A percentile compares a stretch with the other conserved stretches of the same genome.
Conservation (phyloP, 495 filamentous ascomycete genomes). For the Tuber melanosporum region DNA sequence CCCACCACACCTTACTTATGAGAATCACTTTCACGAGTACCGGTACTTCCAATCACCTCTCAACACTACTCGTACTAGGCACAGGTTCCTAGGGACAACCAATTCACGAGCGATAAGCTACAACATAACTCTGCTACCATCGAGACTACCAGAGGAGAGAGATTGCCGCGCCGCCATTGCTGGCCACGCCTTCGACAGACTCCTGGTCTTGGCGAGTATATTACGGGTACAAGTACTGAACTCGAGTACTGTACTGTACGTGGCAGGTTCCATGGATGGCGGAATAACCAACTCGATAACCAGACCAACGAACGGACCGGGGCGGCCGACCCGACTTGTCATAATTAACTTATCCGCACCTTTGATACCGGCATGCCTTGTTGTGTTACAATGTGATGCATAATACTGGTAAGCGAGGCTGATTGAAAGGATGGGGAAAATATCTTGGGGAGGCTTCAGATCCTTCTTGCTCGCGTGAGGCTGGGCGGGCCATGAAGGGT, state of each 20-base stretch:
- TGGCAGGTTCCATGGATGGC: too few relatives aligned
- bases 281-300: too few relatives aligned
- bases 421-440: neutral
- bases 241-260: too few relatives aligned
- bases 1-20: neutral
- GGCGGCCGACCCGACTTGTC: too few relatives aligned
- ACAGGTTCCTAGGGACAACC: neutral
- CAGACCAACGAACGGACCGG: too few relatives aligned
- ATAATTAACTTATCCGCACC: too few relatives aligned
- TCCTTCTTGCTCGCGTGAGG: neutral
- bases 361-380: too few relatives aligned
- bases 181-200: neutral
- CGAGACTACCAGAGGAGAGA: neutral
- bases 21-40: neutral
- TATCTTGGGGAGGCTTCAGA: neutral
- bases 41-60: neutral
- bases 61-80: neutral
- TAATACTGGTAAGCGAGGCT: neutral
- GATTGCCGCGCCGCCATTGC: neutral
- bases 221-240: too few relatives aligned
- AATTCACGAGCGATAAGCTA: neutral
- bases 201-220: too few relatives aligned
- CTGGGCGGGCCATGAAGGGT: too few relatives aligned
- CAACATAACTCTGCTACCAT: neutral
- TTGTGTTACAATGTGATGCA: too few relatives aligned